Percentiles rank a stretch among this genome's conserved stretches.
These are phyloP conservation scores for Rhizophagus clarus DNA, from an alignment of 192 early-diverging fungal species.

Conservation along the genomic window DNA sequence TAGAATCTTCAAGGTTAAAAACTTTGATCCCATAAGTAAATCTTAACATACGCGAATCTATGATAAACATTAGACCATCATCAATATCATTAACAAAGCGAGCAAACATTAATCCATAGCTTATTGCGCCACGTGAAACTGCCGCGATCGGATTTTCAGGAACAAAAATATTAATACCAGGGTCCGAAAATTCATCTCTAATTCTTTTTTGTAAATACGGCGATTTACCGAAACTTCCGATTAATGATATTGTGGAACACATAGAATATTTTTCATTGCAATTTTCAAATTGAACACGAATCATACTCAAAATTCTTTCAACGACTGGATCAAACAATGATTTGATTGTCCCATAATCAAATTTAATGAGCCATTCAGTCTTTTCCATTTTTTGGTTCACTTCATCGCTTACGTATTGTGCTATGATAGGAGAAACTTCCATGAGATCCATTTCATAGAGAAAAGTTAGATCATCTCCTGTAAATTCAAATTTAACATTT, in stretches of 20 bases:
- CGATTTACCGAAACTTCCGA: neutral
- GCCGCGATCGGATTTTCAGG: constrained; percentile 52
- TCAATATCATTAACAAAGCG: constrained; percentile 39
- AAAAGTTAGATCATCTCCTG: neutral
- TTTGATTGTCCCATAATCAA: neutral
- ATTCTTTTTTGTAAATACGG: neutral
- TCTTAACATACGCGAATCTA: constrained; percentile 17
- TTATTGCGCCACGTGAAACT: constrained; percentile 44
- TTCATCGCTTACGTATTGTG: neutral
- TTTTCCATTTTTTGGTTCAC: neutral
- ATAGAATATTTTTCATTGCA: neutral
- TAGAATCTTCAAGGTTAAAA: neutral
- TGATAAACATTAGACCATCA: constrained; percentile 32
- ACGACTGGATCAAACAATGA: neutral
- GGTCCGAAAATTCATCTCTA: neutral
- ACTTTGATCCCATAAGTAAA: neutral
- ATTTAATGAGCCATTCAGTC: neutral
- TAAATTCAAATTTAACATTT: neutral
- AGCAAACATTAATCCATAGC: neutral
- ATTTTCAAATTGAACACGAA: neutral
- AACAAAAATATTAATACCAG: neutral
- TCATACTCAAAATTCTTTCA: neutral
- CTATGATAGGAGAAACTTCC: neutral
- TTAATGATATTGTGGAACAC: neutral
- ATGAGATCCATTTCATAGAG: neutral